Percentiles rank a stretch among this genome's conserved stretches.
phyloP scores from a whole-genome alignment of 2,329 filamentous ascomycete genomes.

The Coccinonectria pachysandricola region DNA sequence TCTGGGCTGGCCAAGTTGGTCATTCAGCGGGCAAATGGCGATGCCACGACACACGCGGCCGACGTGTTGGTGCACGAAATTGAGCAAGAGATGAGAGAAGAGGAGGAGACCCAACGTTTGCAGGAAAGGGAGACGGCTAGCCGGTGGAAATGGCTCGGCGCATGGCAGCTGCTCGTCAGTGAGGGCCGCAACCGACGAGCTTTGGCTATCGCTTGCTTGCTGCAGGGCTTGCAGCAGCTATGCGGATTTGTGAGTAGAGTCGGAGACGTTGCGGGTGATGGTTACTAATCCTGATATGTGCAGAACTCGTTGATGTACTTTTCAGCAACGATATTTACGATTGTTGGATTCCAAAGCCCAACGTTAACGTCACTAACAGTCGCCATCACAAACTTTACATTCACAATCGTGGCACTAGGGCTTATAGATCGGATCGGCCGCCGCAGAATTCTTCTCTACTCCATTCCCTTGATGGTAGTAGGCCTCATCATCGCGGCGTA shows the following conservation, averaged over 20 bases:
- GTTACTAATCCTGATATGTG: conserved; percentile 3
- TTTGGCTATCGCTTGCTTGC: conserved; percentile 71
- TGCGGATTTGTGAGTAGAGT: conserved; percentile 60
- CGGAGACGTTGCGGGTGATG: neutral
- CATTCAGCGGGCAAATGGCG: conserved; percentile 53
- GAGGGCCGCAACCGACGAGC: conserved; percentile 61
- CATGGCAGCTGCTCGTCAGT: conserved; percentile 43
- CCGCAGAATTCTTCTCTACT: conserved; percentile 68
- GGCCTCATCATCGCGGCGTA: conserved; percentile 62
- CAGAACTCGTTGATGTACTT: conserved; percentile 90
- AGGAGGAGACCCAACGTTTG: conserved; percentile 40
- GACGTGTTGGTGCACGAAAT: conserved; percentile 57
- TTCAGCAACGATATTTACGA: conserved; percentile 68
- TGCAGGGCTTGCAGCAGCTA: conserved; percentile 81
- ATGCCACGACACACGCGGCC: conserved; percentile 36
- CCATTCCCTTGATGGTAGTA: conserved; percentile 72
- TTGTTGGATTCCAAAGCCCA: conserved; percentile 68
- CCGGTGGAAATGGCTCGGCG: conserved; percentile 30
- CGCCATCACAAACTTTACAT: conserved; percentile 72
- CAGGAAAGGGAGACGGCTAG: conserved; percentile 19
- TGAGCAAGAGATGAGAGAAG: conserved; percentile 63
- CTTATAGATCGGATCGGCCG: conserved; percentile 74
- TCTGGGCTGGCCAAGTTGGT: conserved; percentile 53
- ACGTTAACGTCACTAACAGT: conserved; percentile 73
- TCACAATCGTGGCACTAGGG: conserved; percentile 64